Evolutionary conservation across 257 asterid species (phyloP), one percentile per base, ranked within the genome.

Genomic region (Nyctanthes arbortristis): DNA sequence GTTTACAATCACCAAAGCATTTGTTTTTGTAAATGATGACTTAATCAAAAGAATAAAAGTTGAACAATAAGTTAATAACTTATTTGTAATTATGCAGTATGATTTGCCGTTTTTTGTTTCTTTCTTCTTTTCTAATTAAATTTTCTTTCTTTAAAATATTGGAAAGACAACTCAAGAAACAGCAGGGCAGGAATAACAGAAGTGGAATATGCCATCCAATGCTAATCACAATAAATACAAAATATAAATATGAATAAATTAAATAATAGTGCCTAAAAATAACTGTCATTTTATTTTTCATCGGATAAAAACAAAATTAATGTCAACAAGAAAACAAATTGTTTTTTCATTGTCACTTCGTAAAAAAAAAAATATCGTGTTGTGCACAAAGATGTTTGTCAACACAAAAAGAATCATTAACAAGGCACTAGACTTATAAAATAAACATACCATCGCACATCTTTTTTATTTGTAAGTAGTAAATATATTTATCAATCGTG

Each of bases 121-220:
- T 52, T 3, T 22, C 3, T 35, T 36, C 8, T 24, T 13, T 1
- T 43, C 10, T n/a, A n/a, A 33, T 47, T 25, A 14, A 4, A 16
- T 18, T 47, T 29, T 5, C 47, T 40, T 13, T 25, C 61, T 30
- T 60, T 27, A 29, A 12, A 11, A 40, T 59, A 12, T 34, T 67
- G n/a, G 31, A 29, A 20, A 20, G 59, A 61, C 29, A 29, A 34
- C 65, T 8, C 67, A 16, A n/a, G n/a, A 29, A n/a, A 67, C 61
- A 63, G 32, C 65, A 81, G 45, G 52, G 22, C 16, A 61, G 65
- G 29, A 74, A 73, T 65, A 59, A 61, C n/a, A 34, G 29, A n/a
- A 6, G 24, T 47, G 68, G 83, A 78, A 85, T 80, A 68, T 69
- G 77, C 62, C 79, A 67, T 76, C 84, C 84, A 63, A 45, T 73